Evolutionary conservation across 257 asterid genomes (phyloP), one percentile per base, ranked within the genome.

Genomic region (Knoxia roxburghii): DNA sequence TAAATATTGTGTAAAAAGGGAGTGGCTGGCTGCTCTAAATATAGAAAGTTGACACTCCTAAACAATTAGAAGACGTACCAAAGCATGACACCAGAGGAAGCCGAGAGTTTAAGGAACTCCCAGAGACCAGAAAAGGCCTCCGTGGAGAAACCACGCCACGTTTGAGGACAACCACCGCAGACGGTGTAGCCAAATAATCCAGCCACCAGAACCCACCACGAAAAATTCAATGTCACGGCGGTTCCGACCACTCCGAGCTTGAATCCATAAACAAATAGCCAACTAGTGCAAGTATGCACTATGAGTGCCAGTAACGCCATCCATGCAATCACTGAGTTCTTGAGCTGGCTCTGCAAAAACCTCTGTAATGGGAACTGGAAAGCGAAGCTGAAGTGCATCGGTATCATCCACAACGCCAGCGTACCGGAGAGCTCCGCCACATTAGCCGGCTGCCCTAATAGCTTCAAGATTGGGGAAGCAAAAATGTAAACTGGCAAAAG

Each of bases 71-170:
- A n/a, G n/a, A 65, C 50, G 6, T 73, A 91, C 96, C 98, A 89
- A 9, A 92, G 78, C 98, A 92, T 92, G 82, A 90, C 90, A 0
- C 98, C 98, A 20, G 98, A 93, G 27, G 96, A 87, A 32, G 86
- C 80, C 0, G 97, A 93, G 27, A 93, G 87, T 67, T 90, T 90
- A 0, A 85, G 37, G 58, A 93, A 93, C 1, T 82, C 91, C 97
- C 98, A 93, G 35, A 93, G 77, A 0, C 97, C 99, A 23, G 89
- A 53, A 35, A 93, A 86, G 0, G 99, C 97, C 49, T 93, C 84
- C 26, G 41, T 17, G 57, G 91, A 85, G 43, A 90, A 90, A 2
- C 98, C 98, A 0, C 72, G 26, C 98, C 98, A 93, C 0, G 97
- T 77, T 2, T 29, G 77, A 1, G 93, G 89, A 60, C 98, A 93